Conservation (phyloP, 2,329 filamentous ascomycete genomes). For the Fusarium scirpi region DNA sequence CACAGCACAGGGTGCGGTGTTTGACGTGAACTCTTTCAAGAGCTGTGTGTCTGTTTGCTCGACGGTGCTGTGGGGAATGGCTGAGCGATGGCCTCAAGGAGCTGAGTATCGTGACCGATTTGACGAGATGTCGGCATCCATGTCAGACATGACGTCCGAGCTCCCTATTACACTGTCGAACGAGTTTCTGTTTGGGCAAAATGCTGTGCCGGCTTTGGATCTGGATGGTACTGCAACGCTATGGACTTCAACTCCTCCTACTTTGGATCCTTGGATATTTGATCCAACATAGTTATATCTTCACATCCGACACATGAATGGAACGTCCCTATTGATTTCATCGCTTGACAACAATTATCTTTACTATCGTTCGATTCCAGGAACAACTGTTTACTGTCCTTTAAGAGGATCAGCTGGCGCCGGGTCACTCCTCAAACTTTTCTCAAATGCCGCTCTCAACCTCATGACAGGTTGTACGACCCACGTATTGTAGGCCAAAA, state of each 20-base stretch:
- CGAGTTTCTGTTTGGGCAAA: background rate
- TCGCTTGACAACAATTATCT: rapidly evolving
- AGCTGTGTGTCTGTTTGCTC: conserved; percentile 37
- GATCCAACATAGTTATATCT: background rate
- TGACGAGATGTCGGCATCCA: conserved; percentile 32
- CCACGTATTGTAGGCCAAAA: conserved; percentile 51
- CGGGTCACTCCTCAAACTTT: conserved; percentile 48
- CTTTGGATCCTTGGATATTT: conserved; percentile 19
- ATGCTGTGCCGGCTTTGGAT: conserved; percentile 3
- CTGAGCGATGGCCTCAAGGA: conserved; percentile 45
- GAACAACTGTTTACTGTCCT: conserved; percentile 5
- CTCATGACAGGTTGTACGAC: conserved; percentile 50
- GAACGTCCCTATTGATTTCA: background rate
- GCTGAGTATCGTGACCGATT: conserved; percentile 45
- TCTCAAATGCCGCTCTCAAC: conserved; percentile 44
- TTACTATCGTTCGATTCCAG: rapidly evolving
- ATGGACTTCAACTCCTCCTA: conserved; percentile 7
- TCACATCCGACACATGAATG: no score
- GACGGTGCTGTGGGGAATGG: conserved; percentile 48
- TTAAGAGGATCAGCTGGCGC: conserved; percentile 51
- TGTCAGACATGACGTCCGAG: background rate
- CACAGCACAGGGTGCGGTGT: rapidly evolving
- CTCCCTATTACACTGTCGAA: background rate
- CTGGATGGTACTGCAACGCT: background rate
- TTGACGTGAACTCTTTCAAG: conserved; percentile 12